Evolutionary conservation across 805 yeast genomes (phyloP), one percentile per base, ranked within the genome.

Genomic region (Saturnispora sanitii): DNA sequence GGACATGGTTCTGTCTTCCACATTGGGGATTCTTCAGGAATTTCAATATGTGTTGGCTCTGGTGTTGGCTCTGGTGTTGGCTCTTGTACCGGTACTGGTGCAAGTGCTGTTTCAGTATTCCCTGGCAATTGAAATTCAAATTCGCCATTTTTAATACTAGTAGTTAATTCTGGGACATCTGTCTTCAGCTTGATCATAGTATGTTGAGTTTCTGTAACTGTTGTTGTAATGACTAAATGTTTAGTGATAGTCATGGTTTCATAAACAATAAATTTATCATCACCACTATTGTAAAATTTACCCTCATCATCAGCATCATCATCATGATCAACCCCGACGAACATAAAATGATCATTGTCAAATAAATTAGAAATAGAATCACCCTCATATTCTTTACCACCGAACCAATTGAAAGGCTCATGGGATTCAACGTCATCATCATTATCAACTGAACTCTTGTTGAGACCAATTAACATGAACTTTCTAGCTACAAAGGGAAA

Each of bases 401-500:
- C n/a, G n/a, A n/a, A 32, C 42, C 40, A 43, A 13, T 35, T 21
- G 11, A 43, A 23, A 18, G 33, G 31, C 3, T 32, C 46, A 29
- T 21, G 12, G 3, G 31, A 31, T 28, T 38, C 34, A 12, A 36
- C 38, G 15, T 36, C 40, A 15, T 20, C 35, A 21, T 32, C 15
- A 8, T 19, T 16, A 2, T 33, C 45, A 19, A 32, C 25, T 7
- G 28, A 23, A 5, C 18, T 25, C 6, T 35, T 42, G 18, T 18
- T 52, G 15, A 50, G 47, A 13, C 55, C 61, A 38, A 51, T 47
- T 25, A 49, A 37, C 15, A 53, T 42, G 35, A 55, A 53, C 39
- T 55, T 57, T 22, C 46, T 45, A 8, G 60, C 50, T 5, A 54
- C 57, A 41, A 52, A 54, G 4, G 60, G 60, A 33, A 55, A 50